phyloP scores from a whole-genome alignment of 2,329 filamentous ascomycete species.

The Scytalidium sp. region DNA sequence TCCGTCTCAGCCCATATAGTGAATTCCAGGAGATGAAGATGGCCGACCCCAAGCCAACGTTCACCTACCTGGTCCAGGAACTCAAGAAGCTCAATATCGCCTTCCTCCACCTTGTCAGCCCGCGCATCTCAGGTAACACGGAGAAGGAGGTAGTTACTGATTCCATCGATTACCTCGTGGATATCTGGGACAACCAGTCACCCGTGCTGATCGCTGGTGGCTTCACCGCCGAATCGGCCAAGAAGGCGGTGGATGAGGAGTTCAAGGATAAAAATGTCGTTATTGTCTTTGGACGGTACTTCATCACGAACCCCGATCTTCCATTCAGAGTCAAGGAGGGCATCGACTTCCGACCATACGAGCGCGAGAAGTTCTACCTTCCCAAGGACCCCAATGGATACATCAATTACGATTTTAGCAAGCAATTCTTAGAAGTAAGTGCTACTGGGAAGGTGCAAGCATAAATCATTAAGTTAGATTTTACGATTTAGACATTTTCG shows the following conservation, averaged over 20 bases:
- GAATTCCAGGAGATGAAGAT: conserved; percentile 63
- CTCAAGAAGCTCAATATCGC: conserved; percentile 51
- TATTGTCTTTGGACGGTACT: conserved; percentile 41
- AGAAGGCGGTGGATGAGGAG: conserved; percentile 33
- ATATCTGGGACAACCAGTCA: conserved; percentile 38
- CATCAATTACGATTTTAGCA: conserved; percentile 30
- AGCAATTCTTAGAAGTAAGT: conserved; percentile 21
- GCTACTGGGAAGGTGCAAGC: neutral
- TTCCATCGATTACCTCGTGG: conserved; percentile 39
- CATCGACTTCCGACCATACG: conserved; percentile 34
- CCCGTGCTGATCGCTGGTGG: conserved; percentile 51
- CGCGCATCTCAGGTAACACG: conserved; percentile 28
- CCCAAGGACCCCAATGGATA: conserved; percentile 30
- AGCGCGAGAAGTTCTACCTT: conserved; percentile 35
- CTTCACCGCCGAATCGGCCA: conserved; percentile 36
- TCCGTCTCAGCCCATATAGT: conserved; percentile 60
- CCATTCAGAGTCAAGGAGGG: conserved; percentile 37
- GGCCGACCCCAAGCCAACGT: conserved; percentile 60
- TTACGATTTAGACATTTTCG: no score
- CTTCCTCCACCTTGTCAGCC: conserved; percentile 61
- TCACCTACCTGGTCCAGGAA: conserved; percentile 51
- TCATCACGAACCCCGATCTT: conserved; percentile 44
- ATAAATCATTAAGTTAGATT: no score
- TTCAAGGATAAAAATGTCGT: conserved; percentile 30
- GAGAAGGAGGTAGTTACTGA: conserved; percentile 38